A percentile compares a stretch with the other conserved stretches of the same genome.
Conservation (phyloP, 1,284 basidiomycete genomes). For the Erythrobasidium hasegawianum region DNA sequence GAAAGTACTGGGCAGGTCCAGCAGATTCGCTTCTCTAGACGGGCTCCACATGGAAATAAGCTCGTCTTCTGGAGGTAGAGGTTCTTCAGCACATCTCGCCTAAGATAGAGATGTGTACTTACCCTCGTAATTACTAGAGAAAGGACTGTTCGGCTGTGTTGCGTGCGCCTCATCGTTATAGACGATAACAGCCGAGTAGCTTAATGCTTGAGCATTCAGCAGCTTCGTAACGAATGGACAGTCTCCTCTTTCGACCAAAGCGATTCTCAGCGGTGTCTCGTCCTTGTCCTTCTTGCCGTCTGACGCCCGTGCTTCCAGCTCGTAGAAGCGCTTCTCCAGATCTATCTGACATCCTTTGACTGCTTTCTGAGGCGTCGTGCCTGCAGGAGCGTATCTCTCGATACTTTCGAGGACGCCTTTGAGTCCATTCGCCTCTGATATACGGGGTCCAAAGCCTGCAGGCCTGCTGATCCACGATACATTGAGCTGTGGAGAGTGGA, state of each 20-base stretch:
- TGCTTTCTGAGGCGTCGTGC: not conserved
- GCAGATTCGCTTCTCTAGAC: conserved; percentile 2
- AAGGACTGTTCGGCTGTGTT: not conserved
- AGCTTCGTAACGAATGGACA: conserved; percentile 29
- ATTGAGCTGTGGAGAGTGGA: conserved; percentile 30
- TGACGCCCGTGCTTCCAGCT: not conserved
- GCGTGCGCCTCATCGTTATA: conserved; percentile 27
- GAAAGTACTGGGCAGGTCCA: conserved; percentile 25
- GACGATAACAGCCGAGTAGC: conserved; percentile 26
- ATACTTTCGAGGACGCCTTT: conserved; percentile 10
- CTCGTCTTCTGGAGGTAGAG: conserved; percentile 17
- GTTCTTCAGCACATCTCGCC: too few relatives aligned
- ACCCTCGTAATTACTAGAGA: not conserved
- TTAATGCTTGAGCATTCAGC: conserved; percentile 29
- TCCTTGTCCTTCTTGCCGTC: not conserved
- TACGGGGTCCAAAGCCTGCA: conserved; percentile 25
- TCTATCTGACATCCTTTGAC: not conserved
- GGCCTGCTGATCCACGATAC: conserved; percentile 23
- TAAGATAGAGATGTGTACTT: too few relatives aligned
- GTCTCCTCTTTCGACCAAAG: conserved; percentile 26
- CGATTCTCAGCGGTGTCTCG: not conserved
- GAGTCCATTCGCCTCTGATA: conserved; percentile 2
- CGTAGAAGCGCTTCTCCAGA: not conserved
- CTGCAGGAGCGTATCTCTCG: not conserved
- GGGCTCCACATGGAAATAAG: conserved; percentile 34